phyloP scores from a whole-genome alignment of 495 filamentous ascomycete genomes.

The Hyaloscypha variabilis region DNA sequence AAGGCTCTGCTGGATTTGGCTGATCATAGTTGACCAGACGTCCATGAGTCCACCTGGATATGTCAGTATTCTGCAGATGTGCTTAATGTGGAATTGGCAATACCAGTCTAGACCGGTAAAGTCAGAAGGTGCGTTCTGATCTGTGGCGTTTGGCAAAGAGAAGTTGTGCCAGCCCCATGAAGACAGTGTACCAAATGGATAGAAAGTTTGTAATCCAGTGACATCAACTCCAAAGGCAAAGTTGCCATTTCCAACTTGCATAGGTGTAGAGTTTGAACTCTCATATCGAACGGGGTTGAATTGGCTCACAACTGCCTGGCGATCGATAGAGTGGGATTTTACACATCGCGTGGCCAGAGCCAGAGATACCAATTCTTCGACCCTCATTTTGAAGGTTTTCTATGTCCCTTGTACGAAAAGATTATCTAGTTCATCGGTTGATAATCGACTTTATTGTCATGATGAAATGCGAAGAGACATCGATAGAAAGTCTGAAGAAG shows the following conservation, averaged over 20 bases:
- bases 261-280: conserved; percentile 49
- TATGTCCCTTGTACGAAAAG: too few species aligned
- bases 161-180: conserved; percentile 63
- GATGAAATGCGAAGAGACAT: too few species aligned
- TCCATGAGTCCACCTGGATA: conserved; percentile 55
- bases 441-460: too few species aligned
- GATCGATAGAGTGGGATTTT: conserved; percentile 20
- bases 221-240: conserved; percentile 58
- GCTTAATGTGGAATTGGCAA: conserved; percentile 41
- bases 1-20: conserved; percentile 50
- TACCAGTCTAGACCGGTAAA: conserved; percentile 28
- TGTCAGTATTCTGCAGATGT: neutral
- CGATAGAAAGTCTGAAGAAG: too few species aligned
- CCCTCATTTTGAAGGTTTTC: too few species aligned
- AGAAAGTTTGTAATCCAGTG: conserved; percentile 60
- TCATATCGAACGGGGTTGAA: conserved; percentile 46
- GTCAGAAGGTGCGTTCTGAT: conserved; percentile 9
- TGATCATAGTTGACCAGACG: conserved; percentile 54
- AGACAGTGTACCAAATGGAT: conserved; percentile 57
- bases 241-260: conserved; percentile 58
- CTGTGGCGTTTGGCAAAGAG: conserved; percentile 45
- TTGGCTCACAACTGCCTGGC: conserved; percentile 39
- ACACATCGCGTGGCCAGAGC: neutral
- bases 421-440: too few species aligned
- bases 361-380: too few species aligned